These are phyloP conservation scores for Candida germanica DNA, from an alignment of 805 yeast genomes.

Conservation along the genomic window DNA sequence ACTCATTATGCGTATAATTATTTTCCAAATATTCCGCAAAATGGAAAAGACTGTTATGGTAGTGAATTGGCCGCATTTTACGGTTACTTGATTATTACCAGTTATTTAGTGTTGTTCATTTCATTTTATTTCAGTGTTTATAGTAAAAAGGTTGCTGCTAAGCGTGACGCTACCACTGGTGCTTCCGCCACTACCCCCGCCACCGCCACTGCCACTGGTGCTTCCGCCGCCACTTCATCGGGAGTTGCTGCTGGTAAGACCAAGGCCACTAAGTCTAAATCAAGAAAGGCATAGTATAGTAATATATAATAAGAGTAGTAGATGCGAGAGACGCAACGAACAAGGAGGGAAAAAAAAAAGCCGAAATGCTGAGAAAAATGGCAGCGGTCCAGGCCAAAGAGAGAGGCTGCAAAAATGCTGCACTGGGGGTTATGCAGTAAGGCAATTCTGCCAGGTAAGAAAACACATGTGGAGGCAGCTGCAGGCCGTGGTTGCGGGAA, in stretches of 20 bases:
- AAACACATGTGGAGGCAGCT: too few species aligned
- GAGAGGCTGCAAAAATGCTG: too few species aligned
- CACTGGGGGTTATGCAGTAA: too few species aligned
- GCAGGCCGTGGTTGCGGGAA: too few species aligned
- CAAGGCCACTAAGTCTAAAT: slow-evolving; percentile 3
- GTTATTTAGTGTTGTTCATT: slow-evolving; percentile 86
- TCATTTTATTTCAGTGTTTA: slow-evolving; percentile 89
- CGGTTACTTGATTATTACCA: slow-evolving; percentile 84
- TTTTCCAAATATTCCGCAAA: slow-evolving; percentile 63
- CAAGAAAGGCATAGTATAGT: slow-evolving; percentile 8
- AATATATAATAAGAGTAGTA: too few species aligned
- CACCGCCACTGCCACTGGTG: not conserved
- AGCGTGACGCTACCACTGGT: too few species aligned
- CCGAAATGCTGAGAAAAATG: too few species aligned
- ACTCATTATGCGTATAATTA: slow-evolving; percentile 78
- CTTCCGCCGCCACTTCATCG: slow-evolving; percentile 1
- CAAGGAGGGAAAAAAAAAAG: too few species aligned
- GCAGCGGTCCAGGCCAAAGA: too few species aligned
- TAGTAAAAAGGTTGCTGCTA: slow-evolving; percentile 41
- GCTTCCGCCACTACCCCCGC: slow-evolving; percentile 18
- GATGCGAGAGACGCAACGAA: too few species aligned
- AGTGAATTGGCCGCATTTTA: slow-evolving; percentile 88
- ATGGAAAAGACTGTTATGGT: slow-evolving; percentile 76
- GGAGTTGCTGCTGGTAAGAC: slow-evolving; percentile 4
- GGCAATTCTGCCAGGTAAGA: too few species aligned